These are phyloP conservation scores for Crithidia fasciculata DNA, from an alignment of 208 protist genomes.

Conservation along the genomic window DNA sequence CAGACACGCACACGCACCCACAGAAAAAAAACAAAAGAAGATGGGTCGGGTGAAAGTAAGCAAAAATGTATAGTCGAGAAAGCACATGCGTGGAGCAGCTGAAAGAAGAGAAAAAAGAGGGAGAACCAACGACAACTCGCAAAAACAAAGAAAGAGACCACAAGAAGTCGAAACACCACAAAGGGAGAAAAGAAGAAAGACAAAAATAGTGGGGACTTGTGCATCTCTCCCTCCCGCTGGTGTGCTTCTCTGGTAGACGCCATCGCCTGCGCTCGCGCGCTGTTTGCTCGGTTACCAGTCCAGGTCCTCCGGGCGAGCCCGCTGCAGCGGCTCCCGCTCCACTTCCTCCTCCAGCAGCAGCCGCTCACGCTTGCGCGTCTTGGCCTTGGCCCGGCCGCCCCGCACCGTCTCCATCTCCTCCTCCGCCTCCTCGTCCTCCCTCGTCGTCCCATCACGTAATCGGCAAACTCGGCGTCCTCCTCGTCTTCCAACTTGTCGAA, in stretches of 20 bases:
- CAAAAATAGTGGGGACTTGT: neutral
- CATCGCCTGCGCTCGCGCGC: neutral
- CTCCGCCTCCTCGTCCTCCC: constrained; percentile 75
- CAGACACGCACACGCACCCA: neutral
- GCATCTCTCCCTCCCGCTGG: neutral
- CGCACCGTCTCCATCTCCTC: constrained; percentile 34
- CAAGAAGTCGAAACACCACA: neutral
- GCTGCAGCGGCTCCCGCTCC: constrained; percentile 69
- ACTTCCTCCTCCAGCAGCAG: constrained; percentile 89
- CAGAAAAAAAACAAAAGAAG: neutral
- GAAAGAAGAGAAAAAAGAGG: neutral
- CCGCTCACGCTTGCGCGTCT: constrained; percentile 58
- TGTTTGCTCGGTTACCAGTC: constrained; percentile 67
- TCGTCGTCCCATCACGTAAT: constrained; percentile 93
- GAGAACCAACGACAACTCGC: neutral
- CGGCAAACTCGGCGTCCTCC: constrained; percentile 86
- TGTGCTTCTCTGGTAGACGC: neutral
- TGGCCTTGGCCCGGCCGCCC: constrained; percentile 25
- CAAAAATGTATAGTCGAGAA: too few relatives aligned
- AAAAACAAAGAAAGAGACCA: constrained; percentile 12
- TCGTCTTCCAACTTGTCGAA: constrained; percentile 78
- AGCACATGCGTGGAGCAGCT: neutral
- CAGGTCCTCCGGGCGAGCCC: constrained; percentile 60
- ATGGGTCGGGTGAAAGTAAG: neutral
- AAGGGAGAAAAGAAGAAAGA: neutral